Conservation (phyloP, 2,329 filamentous ascomycete species). For the Colletotrichum viniferum region DNA sequence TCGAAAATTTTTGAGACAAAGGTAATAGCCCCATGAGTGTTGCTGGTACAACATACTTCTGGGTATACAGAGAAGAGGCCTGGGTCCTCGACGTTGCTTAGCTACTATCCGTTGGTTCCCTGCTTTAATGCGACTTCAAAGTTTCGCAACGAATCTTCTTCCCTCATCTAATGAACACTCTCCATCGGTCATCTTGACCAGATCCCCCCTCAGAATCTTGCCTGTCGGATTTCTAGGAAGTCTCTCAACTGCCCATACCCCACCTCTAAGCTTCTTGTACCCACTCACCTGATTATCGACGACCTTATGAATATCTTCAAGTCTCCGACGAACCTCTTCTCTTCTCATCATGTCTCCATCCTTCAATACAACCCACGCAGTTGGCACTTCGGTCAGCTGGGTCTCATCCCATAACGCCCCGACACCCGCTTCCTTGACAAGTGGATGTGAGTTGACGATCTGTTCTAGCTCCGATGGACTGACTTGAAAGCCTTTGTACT, state of each 20-base stretch:
- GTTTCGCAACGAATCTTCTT: background rate
- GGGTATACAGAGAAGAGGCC: background rate
- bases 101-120: background rate
- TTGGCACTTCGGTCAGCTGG: slow-evolving; percentile 41
- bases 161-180: slow-evolving; percentile 30
- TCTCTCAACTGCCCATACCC: slow-evolving; percentile 35
- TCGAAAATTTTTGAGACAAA: background rate
- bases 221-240: slow-evolving; percentile 41
- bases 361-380: slow-evolving; percentile 41
- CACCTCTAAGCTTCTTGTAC: slow-evolving; percentile 44
- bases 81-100: background rate
- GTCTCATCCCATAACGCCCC: slow-evolving; percentile 39
- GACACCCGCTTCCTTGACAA: slow-evolving; percentile 39
- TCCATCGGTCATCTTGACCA: slow-evolving; percentile 33
- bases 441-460: slow-evolving; percentile 38
- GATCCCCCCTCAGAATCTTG: slow-evolving; percentile 38
- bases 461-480: slow-evolving; percentile 41
- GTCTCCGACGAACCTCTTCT: slow-evolving; percentile 5
- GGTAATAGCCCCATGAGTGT: background rate
- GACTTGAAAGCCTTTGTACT: slow-evolving; percentile 47
- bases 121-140: background rate
- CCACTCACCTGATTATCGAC: slow-evolving; percentile 41
- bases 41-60: background rate
- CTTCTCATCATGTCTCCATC: slow-evolving; percentile 4
- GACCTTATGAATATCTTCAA: slow-evolving; percentile 4